A percentile compares a stretch with the other conserved stretches of the same genome.
These are phyloP conservation scores for Colletotrichum karsti DNA, from an alignment of 2,329 filamentous ascomycete species.

Conservation along the genomic window DNA sequence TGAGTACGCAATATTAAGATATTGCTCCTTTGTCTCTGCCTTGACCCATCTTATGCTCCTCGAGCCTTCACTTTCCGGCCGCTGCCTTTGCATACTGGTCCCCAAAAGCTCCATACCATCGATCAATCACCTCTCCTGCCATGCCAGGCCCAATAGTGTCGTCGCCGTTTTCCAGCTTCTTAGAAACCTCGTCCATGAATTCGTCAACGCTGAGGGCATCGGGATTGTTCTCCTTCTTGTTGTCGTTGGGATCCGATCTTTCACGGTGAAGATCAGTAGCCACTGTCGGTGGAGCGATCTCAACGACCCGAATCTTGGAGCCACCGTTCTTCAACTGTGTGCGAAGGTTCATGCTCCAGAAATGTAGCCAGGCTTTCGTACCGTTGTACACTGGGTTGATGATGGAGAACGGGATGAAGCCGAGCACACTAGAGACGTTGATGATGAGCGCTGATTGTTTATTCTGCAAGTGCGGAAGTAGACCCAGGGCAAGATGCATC, in stretches of 20 bases:
- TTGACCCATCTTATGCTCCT: too few species aligned
- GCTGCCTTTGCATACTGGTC: constrained; percentile 12
- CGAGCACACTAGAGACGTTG: constrained; percentile 63
- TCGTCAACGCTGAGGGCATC: constrained; percentile 55
- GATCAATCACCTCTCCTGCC: constrained; percentile 32
- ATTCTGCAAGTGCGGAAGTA: constrained; percentile 58
- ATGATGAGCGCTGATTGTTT: constrained; percentile 53
- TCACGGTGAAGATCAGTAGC: constrained; percentile 65
- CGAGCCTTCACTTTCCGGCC: neutral
- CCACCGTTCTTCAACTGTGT: constrained; percentile 52
- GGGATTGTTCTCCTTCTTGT: constrained; percentile 64
- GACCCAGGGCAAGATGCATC: constrained; percentile 59
- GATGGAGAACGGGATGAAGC: constrained; percentile 59
- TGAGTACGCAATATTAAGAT: too few species aligned
- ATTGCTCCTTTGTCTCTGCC: too few species aligned
- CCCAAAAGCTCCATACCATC: constrained; percentile 53
- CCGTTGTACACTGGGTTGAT: constrained; percentile 68
- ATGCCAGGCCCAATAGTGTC: constrained; percentile 58
- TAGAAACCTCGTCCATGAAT: constrained; percentile 58
- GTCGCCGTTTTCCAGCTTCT: constrained; percentile 53
- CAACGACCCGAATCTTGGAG: constrained; percentile 56
- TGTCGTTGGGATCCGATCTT: constrained; percentile 62
- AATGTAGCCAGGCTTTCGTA: constrained; percentile 67
- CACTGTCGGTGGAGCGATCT: constrained; percentile 65
- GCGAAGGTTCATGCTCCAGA: constrained; percentile 63